Evolutionary conservation across 768 basidiomycete genomes (phyloP).

Genomic region (Peribolospora baueri): DNA sequence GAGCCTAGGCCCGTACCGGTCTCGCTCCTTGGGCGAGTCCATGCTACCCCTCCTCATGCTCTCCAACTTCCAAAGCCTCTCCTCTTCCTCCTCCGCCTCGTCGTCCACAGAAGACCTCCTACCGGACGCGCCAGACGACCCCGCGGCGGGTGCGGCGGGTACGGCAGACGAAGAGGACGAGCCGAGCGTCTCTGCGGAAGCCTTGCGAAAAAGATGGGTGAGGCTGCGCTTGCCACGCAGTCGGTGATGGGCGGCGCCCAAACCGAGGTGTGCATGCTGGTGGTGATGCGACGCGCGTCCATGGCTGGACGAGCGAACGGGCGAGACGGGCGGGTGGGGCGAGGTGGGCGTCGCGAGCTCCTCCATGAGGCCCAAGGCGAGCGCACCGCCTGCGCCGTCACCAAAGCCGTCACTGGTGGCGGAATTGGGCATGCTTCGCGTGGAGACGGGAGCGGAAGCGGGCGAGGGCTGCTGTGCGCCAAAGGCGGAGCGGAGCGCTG

Average conservation of each 20-base stretch:
- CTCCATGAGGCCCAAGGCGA: too few species aligned
- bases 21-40: not conserved
- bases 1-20: too few species aligned
- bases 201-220: not conserved
- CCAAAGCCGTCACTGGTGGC: not conserved
- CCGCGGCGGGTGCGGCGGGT: not conserved
- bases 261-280: conserved; percentile 1
- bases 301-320: not conserved
- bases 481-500: conserved; percentile 16
- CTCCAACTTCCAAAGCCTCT: not conserved
- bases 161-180: not conserved
- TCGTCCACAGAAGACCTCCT: not conserved
- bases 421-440: conserved; percentile 2
- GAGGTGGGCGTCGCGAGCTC: too few species aligned
- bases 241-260: not conserved
- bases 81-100: not conserved
- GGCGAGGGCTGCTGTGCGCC: conserved; percentile 6
- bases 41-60: conserved; percentile 4
- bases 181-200: too few species aligned
- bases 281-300: conserved; percentile 1
- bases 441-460: not conserved
- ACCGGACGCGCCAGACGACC: not conserved
- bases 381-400: not conserved
- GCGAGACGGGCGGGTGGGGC: not conserved
- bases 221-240: not conserved